phyloP scores from a whole-genome alignment of 768 basidiomycete genomes.

The Hypholoma fasciculare region DNA sequence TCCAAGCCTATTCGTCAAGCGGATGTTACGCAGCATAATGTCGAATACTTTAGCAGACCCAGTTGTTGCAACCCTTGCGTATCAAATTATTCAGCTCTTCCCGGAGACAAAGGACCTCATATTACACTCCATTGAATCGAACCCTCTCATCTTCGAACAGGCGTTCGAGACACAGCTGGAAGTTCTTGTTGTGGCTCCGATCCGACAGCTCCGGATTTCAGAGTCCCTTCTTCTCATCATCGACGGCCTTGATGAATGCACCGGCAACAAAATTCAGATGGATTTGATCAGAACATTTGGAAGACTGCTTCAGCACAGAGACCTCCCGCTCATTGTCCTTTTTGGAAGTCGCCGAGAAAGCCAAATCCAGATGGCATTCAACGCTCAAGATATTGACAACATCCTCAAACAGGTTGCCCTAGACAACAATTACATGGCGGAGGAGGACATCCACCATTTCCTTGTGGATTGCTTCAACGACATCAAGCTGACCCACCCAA shows the following conservation, averaged over 20 bases:
- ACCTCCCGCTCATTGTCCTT: constrained; percentile 7
- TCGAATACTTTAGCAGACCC: constrained; percentile 1
- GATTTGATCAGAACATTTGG: neutral
- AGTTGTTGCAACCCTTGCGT: constrained; percentile 11
- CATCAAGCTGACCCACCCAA: constrained; percentile 6
- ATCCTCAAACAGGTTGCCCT: neutral
- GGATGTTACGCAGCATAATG: too few relatives aligned
- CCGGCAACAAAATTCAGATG: neutral
- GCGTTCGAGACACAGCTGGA: constrained; percentile 10
- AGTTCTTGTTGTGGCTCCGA: constrained; percentile 6
- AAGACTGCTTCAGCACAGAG: neutral
- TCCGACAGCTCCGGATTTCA: neutral
- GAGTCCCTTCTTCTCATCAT: constrained; percentile 3
- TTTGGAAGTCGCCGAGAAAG: constrained; percentile 8
- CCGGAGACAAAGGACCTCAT: constrained; percentile 7
- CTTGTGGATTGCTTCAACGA: neutral
- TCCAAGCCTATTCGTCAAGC: too few relatives aligned
- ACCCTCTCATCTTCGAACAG: constrained; percentile 13
- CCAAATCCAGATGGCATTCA: constrained; percentile 4
- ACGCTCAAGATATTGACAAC: neutral
- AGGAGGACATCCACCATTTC: constrained; percentile 5
- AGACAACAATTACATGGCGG: neutral
- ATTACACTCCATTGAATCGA: constrained; percentile 2
- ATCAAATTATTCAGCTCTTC: constrained; percentile 7
- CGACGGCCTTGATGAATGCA: constrained; percentile 15